Evolutionary conservation across 176 grass and related monocot genomes (phyloP).

Genomic region (Juncus inflexus): DNA sequence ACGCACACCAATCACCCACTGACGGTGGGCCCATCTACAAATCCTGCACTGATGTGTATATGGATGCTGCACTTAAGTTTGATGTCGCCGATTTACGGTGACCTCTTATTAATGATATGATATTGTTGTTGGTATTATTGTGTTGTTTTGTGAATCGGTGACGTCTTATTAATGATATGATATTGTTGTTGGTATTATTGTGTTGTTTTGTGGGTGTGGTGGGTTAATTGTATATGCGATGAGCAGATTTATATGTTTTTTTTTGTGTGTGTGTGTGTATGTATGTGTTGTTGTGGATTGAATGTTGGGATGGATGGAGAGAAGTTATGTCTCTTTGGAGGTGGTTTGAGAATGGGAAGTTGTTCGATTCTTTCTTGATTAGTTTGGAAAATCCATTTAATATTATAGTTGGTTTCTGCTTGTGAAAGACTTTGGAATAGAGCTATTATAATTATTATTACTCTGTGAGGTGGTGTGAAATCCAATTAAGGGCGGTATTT

Average conservation of each 20-base stretch:
- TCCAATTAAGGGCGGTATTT: too few species aligned
- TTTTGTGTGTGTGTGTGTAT: slow-evolving; percentile 16
- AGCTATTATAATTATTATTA: too few species aligned
- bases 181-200: neutral
- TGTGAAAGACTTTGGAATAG: too few species aligned
- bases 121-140: neutral
- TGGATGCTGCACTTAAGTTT: slow-evolving; percentile 42
- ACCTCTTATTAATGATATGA: slow-evolving; percentile 1
- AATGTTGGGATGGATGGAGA: too few species aligned
- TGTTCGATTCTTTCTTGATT: neutral
- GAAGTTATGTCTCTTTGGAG: too few species aligned
- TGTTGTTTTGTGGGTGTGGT: neutral
- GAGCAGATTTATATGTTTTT: slow-evolving; percentile 14
- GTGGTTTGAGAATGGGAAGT: neutral
- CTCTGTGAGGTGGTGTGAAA: too few species aligned
- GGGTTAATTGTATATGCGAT: slow-evolving; percentile 30
- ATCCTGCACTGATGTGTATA: slow-evolving; percentile 42
- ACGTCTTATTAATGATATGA: slow-evolving; percentile 1
- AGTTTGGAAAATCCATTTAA: neutral
- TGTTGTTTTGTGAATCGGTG: slow-evolving; percentile 5
- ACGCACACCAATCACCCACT: slow-evolving; percentile 37
- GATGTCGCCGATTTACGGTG: slow-evolving; percentile 50
- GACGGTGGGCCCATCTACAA: slow-evolving; percentile 46
- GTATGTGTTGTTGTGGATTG: neutral
- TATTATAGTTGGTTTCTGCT: too few species aligned